phyloP scores from a whole-genome alignment of 2,329 filamentous ascomycete species.

The Lasiodiplodia sp. region DNA sequence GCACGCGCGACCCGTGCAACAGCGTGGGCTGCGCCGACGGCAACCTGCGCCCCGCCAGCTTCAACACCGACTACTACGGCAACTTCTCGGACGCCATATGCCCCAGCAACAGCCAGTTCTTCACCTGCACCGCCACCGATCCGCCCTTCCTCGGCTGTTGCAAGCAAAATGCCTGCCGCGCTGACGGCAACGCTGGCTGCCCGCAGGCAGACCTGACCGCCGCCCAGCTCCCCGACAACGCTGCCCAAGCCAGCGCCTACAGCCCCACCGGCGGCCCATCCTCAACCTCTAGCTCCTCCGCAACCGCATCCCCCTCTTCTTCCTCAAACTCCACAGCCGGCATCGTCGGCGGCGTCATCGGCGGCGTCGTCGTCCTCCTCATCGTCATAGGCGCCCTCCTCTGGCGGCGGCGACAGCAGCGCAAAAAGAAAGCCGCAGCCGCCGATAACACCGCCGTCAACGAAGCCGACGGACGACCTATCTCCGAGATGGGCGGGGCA shows the following conservation, averaged over 20 bases:
- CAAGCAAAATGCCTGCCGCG: constrained; percentile 44
- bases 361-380: constrained; percentile 37
- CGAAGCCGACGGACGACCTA: not conserved
- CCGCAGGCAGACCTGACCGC: constrained; percentile 38
- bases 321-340: constrained; percentile 33
- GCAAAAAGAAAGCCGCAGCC: not conserved
- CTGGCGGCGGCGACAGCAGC: constrained; percentile 1
- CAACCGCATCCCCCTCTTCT: not conserved
- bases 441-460: not conserved
- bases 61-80: constrained; percentile 42
- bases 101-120: constrained; percentile 40
- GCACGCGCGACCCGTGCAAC: constrained; percentile 46
- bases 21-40: constrained; percentile 45
- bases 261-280: constrained; percentile 20
- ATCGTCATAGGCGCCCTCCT: constrained; percentile 36
- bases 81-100: constrained; percentile 46
- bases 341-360: constrained; percentile 41
- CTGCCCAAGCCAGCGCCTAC: constrained; percentile 36
- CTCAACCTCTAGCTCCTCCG: constrained; percentile 21
- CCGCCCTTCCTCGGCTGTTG: constrained; percentile 51
- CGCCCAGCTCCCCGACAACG: constrained; percentile 37
- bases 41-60: constrained; percentile 43
- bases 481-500: constrained; percentile 9
- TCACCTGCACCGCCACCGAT: constrained; percentile 41
- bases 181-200: constrained; percentile 36